phyloP scores from a whole-genome alignment of 805 yeast genomes.

The Saccharomycopsis sp. region DNA sequence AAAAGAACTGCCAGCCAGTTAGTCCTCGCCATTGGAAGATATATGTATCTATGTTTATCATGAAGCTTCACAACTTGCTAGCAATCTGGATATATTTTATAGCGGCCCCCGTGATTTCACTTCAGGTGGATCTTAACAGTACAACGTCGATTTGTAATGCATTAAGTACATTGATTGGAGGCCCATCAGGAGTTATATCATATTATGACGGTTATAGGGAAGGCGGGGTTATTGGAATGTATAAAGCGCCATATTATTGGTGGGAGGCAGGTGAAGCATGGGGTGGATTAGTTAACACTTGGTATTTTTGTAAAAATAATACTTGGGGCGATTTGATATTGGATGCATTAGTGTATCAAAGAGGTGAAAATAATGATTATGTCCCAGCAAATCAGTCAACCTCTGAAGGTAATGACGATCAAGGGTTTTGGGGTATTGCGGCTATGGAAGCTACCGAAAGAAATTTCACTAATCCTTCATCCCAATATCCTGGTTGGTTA shows the following conservation, averaged over 20 bases:
- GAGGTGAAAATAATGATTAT: conserved; percentile 57
- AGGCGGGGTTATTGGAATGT: conserved; percentile 71
- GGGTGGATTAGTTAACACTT: conserved; percentile 53
- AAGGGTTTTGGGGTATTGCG: conserved; percentile 87
- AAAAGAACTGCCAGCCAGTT: no score
- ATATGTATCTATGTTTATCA: no score
- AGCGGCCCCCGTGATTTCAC: conserved; percentile 3
- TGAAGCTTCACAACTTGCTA: no score
- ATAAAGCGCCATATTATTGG: conserved; percentile 75
- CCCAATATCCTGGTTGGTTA: conserved; percentile 60
- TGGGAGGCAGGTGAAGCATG: conserved; percentile 86
- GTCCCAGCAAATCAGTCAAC: conserved; percentile 76
- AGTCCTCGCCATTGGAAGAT: no score
- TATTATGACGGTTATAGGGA: conserved; percentile 52
- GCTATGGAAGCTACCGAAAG: conserved; percentile 81
- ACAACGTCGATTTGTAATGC: conserved; percentile 47
- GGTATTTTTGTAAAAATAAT: conserved; percentile 59
- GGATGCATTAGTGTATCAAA: conserved; percentile 57
- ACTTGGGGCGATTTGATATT: conserved; percentile 51
- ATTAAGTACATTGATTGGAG: conserved; percentile 48
- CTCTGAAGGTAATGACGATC: conserved; percentile 91
- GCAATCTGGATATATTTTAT: no score
- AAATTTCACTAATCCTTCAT: conserved; percentile 67
- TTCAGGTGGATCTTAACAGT: conserved; percentile 33
- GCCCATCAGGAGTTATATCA: conserved; percentile 56